Evolutionary conservation across 1,284 basidiomycete genomes (phyloP), one percentile per base, ranked within the genome.

Genomic region (Calocybe gambosa): DNA sequence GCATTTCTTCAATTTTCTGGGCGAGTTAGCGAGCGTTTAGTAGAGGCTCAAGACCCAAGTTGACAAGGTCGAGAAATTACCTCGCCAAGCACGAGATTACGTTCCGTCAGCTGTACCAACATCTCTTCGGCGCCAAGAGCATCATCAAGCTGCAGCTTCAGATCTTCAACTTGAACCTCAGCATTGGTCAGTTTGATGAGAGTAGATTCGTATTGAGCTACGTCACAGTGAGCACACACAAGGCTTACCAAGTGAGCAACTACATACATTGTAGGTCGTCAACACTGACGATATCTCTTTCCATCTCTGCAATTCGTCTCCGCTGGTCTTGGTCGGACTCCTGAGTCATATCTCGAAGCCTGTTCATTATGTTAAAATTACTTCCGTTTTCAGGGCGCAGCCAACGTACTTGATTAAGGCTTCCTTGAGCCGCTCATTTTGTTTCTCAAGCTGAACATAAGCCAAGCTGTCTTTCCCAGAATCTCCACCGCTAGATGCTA

Each of bases 1-100:
- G 80, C 86, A 98, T 93, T 66, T 96, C 92, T 60, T 98, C 95
- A 54, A 98, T 91, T 80, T 89, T 95, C 90, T 89, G 60, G n/a
- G 16, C 2, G 23, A 28, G 5, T 4, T 48, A 31, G 39, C 15
- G 15, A 23, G 21, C 21, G 3, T 7, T 26, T 12, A 20, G 23
- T 7, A 43, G 9, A 5, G 16, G 2, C 36, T 15, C 31, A 4
- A 16, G 4, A 25, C 2, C 37, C 21, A 39, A 15, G 10, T 44
- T 37, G 10, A 15, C n/a, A 21, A 7, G 39, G 43, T 23, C n/a
- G 10, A 29, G 9, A 10, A 42, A 65, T 45, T 51, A 89, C 89
- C 74, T 96, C 93, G 54, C 88, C 85, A 42, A 96, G 78, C 66
- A 86, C 80, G 18, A 97, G 74, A 62, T 98, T 99, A 19, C 93